Base-by-base conservation (phyloP, 139 green algal species). In the Eudorina sp. region DNA sequence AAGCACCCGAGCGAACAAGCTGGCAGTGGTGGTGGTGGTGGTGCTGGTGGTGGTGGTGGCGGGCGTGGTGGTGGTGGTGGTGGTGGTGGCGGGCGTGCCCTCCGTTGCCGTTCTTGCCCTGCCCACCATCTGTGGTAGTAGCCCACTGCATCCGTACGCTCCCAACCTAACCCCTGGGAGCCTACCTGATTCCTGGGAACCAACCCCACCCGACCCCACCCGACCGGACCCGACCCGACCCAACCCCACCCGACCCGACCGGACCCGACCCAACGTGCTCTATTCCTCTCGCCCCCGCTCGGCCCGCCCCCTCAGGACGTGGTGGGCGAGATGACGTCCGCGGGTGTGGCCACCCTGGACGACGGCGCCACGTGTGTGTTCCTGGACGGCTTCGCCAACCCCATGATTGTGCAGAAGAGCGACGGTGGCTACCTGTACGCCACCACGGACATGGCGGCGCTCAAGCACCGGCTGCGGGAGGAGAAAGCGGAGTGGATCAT, bases 401-500 rank as follows among this genome's bases (percentile, higher is more conserved):
- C 97, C 9, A 94, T 99, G 13, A 99, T 99, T 46, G 93, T 99
- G 53, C 95, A 96, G 85, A 99, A 99, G 94, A 94, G 74, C 45
- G 98, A 99, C 78, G 98, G 98, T 31, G 98, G 97, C 18, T 99
- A 96, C 86, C 96, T 66, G 31, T 99, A 99, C 90, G 98, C 95
- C 18, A 96, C 94, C 40, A 99, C 98, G 0, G 98, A 99, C 92
- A 96, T 99, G 93, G 96, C 96, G 2, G 94, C 95, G 11, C 73
- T 99, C 21, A 92, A 93, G 85, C 97, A 99, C 73, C 94, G 98
- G 41, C 38, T 98, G 1, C 75, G 93, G 25, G 87, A 95, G 40
- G 98, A 99, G 94, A 97, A 98, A 88, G 97, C 96, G 1, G 96
- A 99, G 83, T 99, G 97, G 96, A 93, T 99, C 53, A 95, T 99